Evolutionary conservation across 2,329 filamentous ascomycete species (phyloP).

Genomic region (Diplodia corticola): DNA sequence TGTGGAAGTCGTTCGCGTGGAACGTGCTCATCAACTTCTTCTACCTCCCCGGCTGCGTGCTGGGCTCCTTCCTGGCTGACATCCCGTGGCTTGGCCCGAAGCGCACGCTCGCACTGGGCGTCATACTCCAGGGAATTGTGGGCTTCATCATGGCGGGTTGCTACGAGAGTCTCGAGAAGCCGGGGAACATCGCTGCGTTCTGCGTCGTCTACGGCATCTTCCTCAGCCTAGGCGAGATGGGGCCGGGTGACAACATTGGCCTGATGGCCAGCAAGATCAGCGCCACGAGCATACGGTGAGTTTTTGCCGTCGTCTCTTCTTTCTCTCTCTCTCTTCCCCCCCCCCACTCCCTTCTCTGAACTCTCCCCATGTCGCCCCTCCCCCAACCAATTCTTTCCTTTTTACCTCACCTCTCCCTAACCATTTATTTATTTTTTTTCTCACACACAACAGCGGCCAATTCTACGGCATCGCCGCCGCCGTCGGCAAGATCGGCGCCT

Average conservation of each 20-base stretch:
- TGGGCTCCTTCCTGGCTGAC: constrained; percentile 77
- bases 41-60: constrained; percentile 78
- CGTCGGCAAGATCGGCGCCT: constrained; percentile 75
- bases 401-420: neutral
- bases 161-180: constrained; percentile 68
- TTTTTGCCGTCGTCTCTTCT: neutral
- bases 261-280: constrained; percentile 83
- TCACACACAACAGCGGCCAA: constrained; percentile 57
- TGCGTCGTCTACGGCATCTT: constrained; percentile 80
- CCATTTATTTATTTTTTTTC: neutral
- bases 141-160: constrained; percentile 88
- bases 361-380: neutral
- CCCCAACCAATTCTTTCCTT: neutral
- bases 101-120: constrained; percentile 69
- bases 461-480: constrained; percentile 72
- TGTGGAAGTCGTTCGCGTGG: constrained; percentile 84
- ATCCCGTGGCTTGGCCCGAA: constrained; percentile 68
- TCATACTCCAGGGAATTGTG: constrained; percentile 70
- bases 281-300: constrained; percentile 71
- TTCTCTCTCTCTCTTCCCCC: neutral
- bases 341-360: too few relatives aligned
- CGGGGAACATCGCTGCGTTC: constrained; percentile 70
- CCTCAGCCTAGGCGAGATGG: constrained; percentile 74
- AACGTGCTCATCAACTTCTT: constrained; percentile 86
- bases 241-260: constrained; percentile 89